Evolutionary conservation across 257 asterid species (phyloP), one percentile per base, ranked within the genome.

Genomic region (Echites panduratus): DNA sequence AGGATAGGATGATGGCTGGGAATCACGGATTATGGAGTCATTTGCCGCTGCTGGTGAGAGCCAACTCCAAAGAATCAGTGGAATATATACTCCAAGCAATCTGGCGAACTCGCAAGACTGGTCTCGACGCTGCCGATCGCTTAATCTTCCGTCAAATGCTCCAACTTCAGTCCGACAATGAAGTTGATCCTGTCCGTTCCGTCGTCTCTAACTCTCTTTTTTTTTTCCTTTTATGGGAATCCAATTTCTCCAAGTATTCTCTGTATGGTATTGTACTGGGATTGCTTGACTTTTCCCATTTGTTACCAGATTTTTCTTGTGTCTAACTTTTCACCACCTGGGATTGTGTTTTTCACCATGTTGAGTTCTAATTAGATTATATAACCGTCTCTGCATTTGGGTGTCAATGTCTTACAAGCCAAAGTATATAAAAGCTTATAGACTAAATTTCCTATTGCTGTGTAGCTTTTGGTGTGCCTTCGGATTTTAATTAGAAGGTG

Each of bases 51-150:
- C 78, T 90, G 71, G 82, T 85, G 73, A 85, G 96, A 75, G 90
- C 95, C n/a, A 86, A 79, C 78, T 88, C 95, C 64, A 90, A 88
- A 67, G 96, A 90, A 52, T 86, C 93, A 26, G 90, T 90, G 24
- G 96, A 90, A 48, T 90, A 90, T 79, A 86, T 90, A 56, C 92
- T 88, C 70, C 92, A 90, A 78, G 92, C 88, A 43, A 90, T 90
- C 65, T 90, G 95, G 96, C 86, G 96, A 41, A 90, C 96, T 75
- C 92, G 96, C 75, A 87, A 85, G 82, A 86, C 96, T 24, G 92
- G 96, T 62, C 89, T 88, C 52, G 95, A 90, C 63, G 83, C 88
- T 72, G 89, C 92, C 71, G 96, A 90, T 82, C 90, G 92, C 29
- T 78, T 84, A 73, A 85, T 90, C 35, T 79, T 88, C 79, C 75